phyloP scores from a whole-genome alignment of 106 monocot species.

The Triglochin maritima region DNA sequence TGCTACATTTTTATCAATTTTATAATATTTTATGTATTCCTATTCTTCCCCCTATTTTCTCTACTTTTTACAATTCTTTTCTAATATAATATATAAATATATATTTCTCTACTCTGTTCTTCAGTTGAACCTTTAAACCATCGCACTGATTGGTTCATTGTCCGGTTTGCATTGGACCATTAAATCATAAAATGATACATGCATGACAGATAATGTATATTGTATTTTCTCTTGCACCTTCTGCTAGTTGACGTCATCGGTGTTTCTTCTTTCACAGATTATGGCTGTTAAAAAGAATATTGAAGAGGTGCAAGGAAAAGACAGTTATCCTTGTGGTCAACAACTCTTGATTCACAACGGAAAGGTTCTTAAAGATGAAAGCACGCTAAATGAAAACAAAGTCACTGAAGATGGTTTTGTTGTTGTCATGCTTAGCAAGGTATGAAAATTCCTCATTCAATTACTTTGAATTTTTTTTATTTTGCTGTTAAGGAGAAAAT shows the following conservation, averaged over 20 bases:
- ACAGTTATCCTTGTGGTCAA: conserved; percentile 84
- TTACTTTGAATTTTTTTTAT: conserved; percentile 1
- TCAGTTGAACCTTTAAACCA: too few species aligned
- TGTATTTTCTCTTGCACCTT: background rate
- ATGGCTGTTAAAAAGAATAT: conserved; percentile 98
- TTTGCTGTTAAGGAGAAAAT: background rate
- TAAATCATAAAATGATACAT: too few species aligned
- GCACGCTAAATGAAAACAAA: conserved; percentile 84
- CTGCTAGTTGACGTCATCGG: background rate
- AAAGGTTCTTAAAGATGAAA: conserved; percentile 97
- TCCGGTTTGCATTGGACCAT: too few species aligned
- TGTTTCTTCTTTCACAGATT: conserved; percentile 26
- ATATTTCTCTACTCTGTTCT: too few species aligned
- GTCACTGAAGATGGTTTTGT: conserved; percentile 89
- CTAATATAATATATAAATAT: too few species aligned
- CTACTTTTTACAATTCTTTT: too few species aligned
- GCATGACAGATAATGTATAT: background rate
- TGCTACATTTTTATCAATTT: too few species aligned
- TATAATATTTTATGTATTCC: too few species aligned
- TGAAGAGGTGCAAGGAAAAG: conserved; percentile 90
- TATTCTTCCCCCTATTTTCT: too few species aligned
- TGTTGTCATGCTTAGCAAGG: conserved; percentile 99
- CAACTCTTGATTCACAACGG: conserved; percentile 90
- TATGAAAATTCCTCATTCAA: conserved; percentile 1
- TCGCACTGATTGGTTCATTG: too few species aligned